Conservation (phyloP, 2,329 filamentous ascomycete genomes). For the Triangularia verruculosa region DNA sequence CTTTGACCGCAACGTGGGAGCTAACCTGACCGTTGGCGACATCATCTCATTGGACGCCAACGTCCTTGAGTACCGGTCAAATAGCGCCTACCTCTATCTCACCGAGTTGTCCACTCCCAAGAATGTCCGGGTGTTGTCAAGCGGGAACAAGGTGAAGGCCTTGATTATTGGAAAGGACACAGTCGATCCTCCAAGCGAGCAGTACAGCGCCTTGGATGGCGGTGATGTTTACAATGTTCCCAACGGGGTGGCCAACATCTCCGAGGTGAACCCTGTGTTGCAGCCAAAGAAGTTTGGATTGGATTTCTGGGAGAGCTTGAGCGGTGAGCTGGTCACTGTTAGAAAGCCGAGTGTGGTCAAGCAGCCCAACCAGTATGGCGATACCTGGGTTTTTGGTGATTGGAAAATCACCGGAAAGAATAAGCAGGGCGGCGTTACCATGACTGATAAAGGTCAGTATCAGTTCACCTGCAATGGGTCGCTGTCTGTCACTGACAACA, state of each 20-base stretch:
- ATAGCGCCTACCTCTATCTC: constrained; percentile 56
- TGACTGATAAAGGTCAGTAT: constrained; percentile 49
- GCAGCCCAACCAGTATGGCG: constrained; percentile 62
- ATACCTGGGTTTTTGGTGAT: constrained; percentile 66
- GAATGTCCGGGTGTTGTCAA: constrained; percentile 52
- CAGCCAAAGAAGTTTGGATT: constrained; percentile 61
- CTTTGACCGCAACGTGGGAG: constrained; percentile 50
- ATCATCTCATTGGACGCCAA: constrained; percentile 58
- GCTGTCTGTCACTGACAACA: neutral
- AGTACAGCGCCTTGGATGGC: constrained; percentile 61
- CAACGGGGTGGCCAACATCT: constrained; percentile 58
- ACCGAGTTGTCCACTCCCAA: constrained; percentile 59
- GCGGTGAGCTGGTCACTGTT: constrained; percentile 65
- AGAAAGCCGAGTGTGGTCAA: constrained; percentile 54
- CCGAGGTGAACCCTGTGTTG: constrained; percentile 57
- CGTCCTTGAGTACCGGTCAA: constrained; percentile 57
- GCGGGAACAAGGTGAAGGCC: constrained; percentile 52
- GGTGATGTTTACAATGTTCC: constrained; percentile 64
- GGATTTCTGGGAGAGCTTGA: constrained; percentile 71
- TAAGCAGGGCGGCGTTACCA: constrained; percentile 60
- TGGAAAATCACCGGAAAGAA: constrained; percentile 64
- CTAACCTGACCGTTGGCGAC: constrained; percentile 59
- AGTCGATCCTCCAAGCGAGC: constrained; percentile 55
- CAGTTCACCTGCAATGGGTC: neutral
- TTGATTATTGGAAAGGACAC: constrained; percentile 60